A percentile compares a stretch with the other conserved stretches of the same genome.
These are phyloP conservation scores for Ananas comosus DNA, from an alignment of 176 grass and related monocot genomes.

Conservation along the genomic window DNA sequence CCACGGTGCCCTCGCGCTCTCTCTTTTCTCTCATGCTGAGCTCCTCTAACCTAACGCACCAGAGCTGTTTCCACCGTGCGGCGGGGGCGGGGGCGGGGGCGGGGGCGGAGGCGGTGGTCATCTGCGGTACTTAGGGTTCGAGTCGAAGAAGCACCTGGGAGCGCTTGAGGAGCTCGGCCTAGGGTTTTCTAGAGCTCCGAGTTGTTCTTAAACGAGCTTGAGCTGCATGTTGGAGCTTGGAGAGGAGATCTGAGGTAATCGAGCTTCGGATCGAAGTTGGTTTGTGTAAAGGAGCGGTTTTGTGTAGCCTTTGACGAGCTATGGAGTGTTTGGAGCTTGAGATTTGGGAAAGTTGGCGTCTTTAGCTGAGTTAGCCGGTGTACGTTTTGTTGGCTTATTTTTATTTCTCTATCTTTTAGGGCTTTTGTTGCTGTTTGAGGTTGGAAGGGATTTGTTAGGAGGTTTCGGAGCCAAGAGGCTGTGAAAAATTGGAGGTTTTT, in stretches of 20 bases:
- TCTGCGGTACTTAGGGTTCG: background rate
- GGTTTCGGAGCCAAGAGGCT: background rate
- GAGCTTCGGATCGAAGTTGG: background rate
- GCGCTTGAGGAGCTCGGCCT: background rate
- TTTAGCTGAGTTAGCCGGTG: background rate
- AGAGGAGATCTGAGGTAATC: background rate
- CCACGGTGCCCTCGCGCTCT: background rate
- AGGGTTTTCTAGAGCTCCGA: background rate
- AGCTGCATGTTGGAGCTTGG: background rate
- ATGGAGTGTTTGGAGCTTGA: background rate
- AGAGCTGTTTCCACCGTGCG: background rate
- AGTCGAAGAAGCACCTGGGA: background rate
- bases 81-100: background rate
- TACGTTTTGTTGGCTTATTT: background rate
- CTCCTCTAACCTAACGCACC: background rate
- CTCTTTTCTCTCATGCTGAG: background rate
- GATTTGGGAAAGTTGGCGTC: background rate
- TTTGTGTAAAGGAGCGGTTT: background rate
- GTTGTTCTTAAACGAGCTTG: background rate
- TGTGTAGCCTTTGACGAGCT: background rate
- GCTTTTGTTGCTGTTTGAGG: background rate
- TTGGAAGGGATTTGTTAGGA: background rate
- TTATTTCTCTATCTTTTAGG: background rate
- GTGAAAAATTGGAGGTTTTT: background rate
- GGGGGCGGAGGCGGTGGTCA: background rate